Evolutionary conservation across 2,329 filamentous ascomycete species (phyloP).

Genomic region (Allantophomopsis cytisporea): DNA sequence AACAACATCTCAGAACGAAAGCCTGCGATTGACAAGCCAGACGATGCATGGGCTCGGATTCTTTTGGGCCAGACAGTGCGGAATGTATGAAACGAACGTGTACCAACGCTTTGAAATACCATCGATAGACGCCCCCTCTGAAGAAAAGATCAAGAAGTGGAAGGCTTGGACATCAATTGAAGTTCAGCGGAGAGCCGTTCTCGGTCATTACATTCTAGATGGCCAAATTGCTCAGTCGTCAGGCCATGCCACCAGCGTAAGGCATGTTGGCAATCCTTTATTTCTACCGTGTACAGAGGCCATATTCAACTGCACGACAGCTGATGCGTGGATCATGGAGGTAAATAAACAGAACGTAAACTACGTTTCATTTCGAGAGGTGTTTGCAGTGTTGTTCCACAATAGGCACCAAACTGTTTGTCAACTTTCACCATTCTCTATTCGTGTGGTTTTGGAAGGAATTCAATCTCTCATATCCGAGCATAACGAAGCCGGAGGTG

Average conservation of each 20-base stretch:
- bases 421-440: slow-evolving; percentile 25
- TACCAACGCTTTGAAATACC: slow-evolving; percentile 21
- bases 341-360: slow-evolving; percentile 18
- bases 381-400: slow-evolving; percentile 25
- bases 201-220: slow-evolving; percentile 29
- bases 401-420: too few relatives aligned
- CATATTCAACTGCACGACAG: slow-evolving; percentile 23
- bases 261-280: slow-evolving; percentile 26
- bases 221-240: slow-evolving; percentile 28
- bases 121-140: slow-evolving; percentile 14
- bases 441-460: slow-evolving; percentile 27
- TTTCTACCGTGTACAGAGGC: slow-evolving; percentile 24
- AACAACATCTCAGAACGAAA: too few relatives aligned
- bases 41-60: slow-evolving; percentile 28
- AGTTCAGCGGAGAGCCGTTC: slow-evolving; percentile 26
- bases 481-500: slow-evolving; percentile 20
- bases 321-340: slow-evolving; percentile 24
- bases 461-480: slow-evolving; percentile 28
- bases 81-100: slow-evolving; percentile 23
- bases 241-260: slow-evolving; percentile 25
- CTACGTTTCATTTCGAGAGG: slow-evolving; percentile 22
- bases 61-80: slow-evolving; percentile 29
- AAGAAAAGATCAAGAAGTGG: slow-evolving; percentile 26
- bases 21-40: slow-evolving; percentile 25
- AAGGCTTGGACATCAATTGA: slow-evolving; percentile 26